These are phyloP conservation scores for Penicillium hesseltinei DNA, from an alignment of 2,329 filamentous ascomycete genomes.

Conservation along the genomic window DNA sequence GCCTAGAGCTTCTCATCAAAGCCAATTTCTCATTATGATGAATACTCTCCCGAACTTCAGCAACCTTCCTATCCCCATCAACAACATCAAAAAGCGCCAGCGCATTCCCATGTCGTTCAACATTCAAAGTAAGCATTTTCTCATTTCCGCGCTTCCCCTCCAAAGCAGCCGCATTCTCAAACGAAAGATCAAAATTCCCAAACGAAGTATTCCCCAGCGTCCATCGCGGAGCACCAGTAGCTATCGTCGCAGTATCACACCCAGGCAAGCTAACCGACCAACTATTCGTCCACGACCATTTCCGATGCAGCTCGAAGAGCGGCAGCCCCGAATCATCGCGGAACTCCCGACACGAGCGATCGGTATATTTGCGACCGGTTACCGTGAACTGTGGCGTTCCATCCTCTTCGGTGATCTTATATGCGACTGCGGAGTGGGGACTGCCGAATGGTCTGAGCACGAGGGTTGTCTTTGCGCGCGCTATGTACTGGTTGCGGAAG, in stretches of 20 bases:
- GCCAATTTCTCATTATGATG: slow-evolving; percentile 23
- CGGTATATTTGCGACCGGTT: slow-evolving; percentile 25
- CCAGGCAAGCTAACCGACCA: slow-evolving; percentile 19
- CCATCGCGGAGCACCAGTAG: slow-evolving; percentile 10
- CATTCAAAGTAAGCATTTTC: slow-evolving; percentile 11
- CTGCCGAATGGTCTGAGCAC: slow-evolving; percentile 18
- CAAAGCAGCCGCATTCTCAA: slow-evolving; percentile 12
- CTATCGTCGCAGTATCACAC: slow-evolving; percentile 8
- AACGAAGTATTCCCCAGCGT: slow-evolving; percentile 5
- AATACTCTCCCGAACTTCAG: slow-evolving; percentile 23
- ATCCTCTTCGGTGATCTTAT: slow-evolving; percentile 21
- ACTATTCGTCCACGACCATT: slow-evolving; percentile 8
- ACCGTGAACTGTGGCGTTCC: slow-evolving; percentile 20
- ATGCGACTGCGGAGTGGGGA: slow-evolving; percentile 18
- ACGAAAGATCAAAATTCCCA: slow-evolving; percentile 10
- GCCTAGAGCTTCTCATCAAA: slow-evolving; percentile 8
- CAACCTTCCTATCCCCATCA: slow-evolving; percentile 23
- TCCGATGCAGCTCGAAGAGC: slow-evolving; percentile 27
- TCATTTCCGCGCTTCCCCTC: slow-evolving; percentile 7
- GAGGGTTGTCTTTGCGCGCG: slow-evolving; percentile 14
- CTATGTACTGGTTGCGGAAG: slow-evolving; percentile 22
- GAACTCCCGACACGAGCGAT: slow-evolving; percentile 25
- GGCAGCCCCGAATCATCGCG: slow-evolving; percentile 27
- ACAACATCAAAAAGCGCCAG: slow-evolving; percentile 21
- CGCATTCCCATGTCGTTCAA: slow-evolving; percentile 16